A percentile compares a stretch with the other conserved stretches of the same genome.
Conservation (phyloP, 345 rosid species). For the Erodium maritimum region DNA sequence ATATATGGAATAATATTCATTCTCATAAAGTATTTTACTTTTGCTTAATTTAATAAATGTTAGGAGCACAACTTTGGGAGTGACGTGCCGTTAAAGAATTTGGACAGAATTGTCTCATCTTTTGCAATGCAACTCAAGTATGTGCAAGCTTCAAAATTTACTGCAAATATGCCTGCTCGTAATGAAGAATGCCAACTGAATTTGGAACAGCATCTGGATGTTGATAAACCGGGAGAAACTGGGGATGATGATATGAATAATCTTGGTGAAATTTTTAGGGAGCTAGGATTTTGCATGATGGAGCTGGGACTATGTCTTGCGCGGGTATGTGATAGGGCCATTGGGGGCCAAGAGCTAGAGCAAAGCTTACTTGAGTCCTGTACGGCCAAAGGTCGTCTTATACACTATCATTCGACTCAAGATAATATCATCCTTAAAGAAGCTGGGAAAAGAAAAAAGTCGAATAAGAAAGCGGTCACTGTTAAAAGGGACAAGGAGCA, state of each 20-base stretch:
- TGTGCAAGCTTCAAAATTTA: constrained; percentile 19
- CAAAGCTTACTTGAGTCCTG: constrained; percentile 57
- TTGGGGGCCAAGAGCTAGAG: constrained; percentile 64
- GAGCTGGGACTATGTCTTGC: constrained; percentile 61
- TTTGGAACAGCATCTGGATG: constrained; percentile 2
- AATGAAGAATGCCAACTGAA: constrained; percentile 9
- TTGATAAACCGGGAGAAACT: constrained; percentile 7
- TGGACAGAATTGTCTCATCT: constrained; percentile 64
- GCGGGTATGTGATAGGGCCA: constrained; percentile 53
- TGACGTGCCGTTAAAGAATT: constrained; percentile 74
- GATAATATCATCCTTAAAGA: constrained; percentile 38
- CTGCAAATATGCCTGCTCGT: constrained; percentile 6
- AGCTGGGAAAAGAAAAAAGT: constrained; percentile 18
- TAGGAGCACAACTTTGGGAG: constrained; percentile 75
- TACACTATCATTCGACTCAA: constrained; percentile 69
- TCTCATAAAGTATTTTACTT: neutral
- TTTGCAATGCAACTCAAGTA: constrained; percentile 63
- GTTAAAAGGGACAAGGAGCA: constrained; percentile 6
- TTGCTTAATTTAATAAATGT: neutral
- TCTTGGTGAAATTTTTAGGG: constrained; percentile 45
- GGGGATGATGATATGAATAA: constrained; percentile 29
- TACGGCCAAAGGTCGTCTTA: constrained; percentile 71
- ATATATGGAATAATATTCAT: neutral
- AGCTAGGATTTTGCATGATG: constrained; percentile 70
- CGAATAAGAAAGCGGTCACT: constrained; percentile 15